Evolutionary conservation across 305 asterid genomes (phyloP).

Genomic region (Lippia alba): DNA sequence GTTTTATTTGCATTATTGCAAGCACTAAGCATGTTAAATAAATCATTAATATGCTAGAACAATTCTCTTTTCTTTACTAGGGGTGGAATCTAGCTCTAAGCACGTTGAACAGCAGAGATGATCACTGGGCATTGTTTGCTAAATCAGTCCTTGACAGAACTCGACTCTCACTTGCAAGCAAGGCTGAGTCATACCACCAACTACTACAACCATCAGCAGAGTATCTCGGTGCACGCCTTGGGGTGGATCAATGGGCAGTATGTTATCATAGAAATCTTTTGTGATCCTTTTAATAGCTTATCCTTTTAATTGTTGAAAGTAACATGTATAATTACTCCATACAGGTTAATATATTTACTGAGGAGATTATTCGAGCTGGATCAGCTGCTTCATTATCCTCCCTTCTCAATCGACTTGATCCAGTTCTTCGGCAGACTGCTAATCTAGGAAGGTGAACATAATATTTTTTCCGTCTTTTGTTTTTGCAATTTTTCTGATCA

Average conservation of each 20-base stretch:
- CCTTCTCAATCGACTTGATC: conserved; percentile 96
- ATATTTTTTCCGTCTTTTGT: not conserved
- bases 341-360: conserved; percentile 94
- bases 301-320: conserved; percentile 31
- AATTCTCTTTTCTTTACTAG: conserved; percentile 41
- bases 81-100: conserved; percentile 87
- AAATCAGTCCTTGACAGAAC: conserved; percentile 96
- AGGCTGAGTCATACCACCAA: conserved; percentile 86
- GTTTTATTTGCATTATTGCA: conserved; percentile 6
- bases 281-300: conserved; percentile 27
- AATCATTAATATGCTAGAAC: conserved; percentile 22
- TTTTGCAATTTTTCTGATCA: conserved; percentile 24
- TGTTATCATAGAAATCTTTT: conserved; percentile 37
- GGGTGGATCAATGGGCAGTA: conserved; percentile 94
- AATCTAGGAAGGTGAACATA: conserved; percentile 84
- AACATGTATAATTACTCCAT: conserved; percentile 33
- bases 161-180: conserved; percentile 91
- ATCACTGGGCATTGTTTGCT: conserved; percentile 90
- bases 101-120: conserved; percentile 69
- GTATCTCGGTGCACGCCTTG: conserved; percentile 89
- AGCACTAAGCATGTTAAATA: conserved; percentile 11
- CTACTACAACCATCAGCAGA: conserved; percentile 98
- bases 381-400: conserved; percentile 97
- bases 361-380: conserved; percentile 97
- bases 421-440: conserved; percentile 92